A percentile compares a stretch with the other conserved stretches of the same genome.
These are phyloP conservation scores for Metschnikowia colocasiae DNA, from an alignment of 805 yeast genomes.

Conservation along the genomic window DNA sequence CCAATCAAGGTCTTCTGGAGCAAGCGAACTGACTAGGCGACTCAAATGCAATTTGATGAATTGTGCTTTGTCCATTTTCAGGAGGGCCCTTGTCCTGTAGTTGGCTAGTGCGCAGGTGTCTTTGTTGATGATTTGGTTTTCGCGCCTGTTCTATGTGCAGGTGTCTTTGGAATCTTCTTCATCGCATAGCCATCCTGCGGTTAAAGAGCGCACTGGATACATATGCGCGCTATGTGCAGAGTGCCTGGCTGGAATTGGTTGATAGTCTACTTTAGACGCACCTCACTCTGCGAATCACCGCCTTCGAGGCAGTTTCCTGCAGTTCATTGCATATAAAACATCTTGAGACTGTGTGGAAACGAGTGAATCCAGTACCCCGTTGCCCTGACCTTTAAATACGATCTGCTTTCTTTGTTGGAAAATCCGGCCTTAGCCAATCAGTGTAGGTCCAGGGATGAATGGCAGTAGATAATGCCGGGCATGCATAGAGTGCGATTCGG, in stretches of 20 bases:
- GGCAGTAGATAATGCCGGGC: background rate
- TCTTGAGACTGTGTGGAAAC: background rate
- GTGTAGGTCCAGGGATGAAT: background rate
- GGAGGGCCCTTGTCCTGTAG: conserved; percentile 24
- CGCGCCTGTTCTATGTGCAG: conserved; percentile 5
- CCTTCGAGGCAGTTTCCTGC: background rate
- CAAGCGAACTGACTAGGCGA: conserved; percentile 33
- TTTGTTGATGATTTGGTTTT: conserved; percentile 4
- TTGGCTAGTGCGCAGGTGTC: conserved; percentile 5
- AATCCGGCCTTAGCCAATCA: background rate
- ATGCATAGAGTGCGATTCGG: background rate
- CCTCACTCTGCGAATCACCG: background rate
- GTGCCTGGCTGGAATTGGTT: background rate
- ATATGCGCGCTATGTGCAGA: background rate
- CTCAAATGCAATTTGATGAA: conserved; percentile 30
- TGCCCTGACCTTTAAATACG: background rate
- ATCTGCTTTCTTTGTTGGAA: background rate
- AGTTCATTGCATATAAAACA: background rate
- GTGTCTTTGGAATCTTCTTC: background rate
- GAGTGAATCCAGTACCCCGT: background rate
- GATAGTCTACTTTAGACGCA: conserved; percentile 1
- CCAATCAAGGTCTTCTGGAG: conserved; percentile 36
- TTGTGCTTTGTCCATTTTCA: conserved; percentile 24
- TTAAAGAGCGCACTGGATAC: background rate
- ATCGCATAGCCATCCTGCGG: background rate